These are phyloP conservation scores for Mycena maculata DNA, from an alignment of 768 basidiomycete genomes.

Conservation along the genomic window DNA sequence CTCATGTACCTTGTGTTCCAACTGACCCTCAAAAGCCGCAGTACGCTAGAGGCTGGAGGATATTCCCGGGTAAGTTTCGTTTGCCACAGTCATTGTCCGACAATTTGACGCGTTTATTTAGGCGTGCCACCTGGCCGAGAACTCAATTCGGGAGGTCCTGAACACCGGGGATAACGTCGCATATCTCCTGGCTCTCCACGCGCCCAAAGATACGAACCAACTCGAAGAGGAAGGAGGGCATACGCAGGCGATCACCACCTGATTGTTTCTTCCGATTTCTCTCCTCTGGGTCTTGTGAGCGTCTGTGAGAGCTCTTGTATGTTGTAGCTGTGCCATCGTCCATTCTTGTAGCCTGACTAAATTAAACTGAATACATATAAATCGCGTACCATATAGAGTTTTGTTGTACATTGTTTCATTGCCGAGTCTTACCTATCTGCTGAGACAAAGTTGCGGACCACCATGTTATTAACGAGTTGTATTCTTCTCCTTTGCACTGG, in stretches of 20 bases:
- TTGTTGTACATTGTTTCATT: constrained; percentile 24
- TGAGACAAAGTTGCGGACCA: not conserved
- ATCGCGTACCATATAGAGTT: too few relatives aligned
- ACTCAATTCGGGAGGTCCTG: constrained; percentile 76
- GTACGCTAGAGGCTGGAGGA: constrained; percentile 47
- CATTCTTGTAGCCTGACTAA: constrained; percentile 26
- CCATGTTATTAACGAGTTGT: constrained; percentile 3
- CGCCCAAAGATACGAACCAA: constrained; percentile 43
- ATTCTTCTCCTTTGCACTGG: constrained; percentile 10
- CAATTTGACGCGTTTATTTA: constrained; percentile 40
- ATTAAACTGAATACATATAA: constrained; percentile 17
- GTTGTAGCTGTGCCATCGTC: constrained; percentile 27
- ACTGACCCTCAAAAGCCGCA: constrained; percentile 19
- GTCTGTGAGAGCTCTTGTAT: not conserved
- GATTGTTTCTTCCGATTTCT: constrained; percentile 33
- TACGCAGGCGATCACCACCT: constrained; percentile 57
- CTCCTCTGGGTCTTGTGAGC: constrained; percentile 18
- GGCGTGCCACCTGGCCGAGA: constrained; percentile 78
- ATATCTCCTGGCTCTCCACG: constrained; percentile 74
- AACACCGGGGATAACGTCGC: constrained; percentile 75
- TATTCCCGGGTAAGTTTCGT: constrained; percentile 59
- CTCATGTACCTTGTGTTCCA: constrained; percentile 37
- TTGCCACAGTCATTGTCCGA: not conserved
- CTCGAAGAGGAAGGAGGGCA: constrained; percentile 51
- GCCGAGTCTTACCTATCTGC: not conserved